phyloP scores from a whole-genome alignment of 768 basidiomycete genomes.

The Boletus subcaerulescens region DNA sequence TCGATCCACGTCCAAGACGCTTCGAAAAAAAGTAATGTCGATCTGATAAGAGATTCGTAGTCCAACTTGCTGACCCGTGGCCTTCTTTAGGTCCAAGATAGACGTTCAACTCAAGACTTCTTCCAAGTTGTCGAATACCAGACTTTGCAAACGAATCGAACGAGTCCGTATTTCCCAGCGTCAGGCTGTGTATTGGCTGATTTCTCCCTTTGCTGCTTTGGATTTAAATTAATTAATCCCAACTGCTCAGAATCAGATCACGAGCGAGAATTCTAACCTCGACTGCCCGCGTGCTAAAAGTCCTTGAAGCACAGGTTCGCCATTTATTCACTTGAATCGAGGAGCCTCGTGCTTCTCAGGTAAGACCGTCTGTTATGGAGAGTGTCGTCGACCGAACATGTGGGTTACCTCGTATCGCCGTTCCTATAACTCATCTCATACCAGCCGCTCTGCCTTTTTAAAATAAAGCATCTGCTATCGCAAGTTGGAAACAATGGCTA shows the following conservation, averaged over 20 bases:
- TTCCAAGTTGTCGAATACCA: not conserved
- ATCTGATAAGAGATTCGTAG: not conserved
- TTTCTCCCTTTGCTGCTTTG: not conserved
- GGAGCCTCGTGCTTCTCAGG: not conserved
- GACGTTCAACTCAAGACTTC: not conserved
- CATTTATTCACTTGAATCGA: not conserved
- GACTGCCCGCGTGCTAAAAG: not conserved
- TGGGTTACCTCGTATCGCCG: not conserved
- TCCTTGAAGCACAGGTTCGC: not conserved
- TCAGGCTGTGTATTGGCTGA: not conserved
- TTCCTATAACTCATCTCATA: not conserved
- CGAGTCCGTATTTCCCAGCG: not conserved
- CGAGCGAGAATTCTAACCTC: not conserved
- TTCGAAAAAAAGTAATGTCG: not conserved
- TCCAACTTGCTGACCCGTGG: not conserved
- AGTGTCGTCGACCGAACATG: constrained; percentile 1
- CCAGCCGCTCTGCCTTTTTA: not conserved
- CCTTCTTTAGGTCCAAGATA: not conserved
- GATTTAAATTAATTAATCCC: not conserved
- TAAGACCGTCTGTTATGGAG: constrained; percentile 7
- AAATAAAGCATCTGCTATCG: constrained; percentile 6
- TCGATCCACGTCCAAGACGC: not conserved
- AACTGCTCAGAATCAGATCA: not conserved
- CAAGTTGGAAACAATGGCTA: constrained; percentile 20
- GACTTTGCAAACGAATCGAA: not conserved